These are phyloP conservation scores for Colletotrichum eremochloae DNA, from an alignment of 2,329 filamentous ascomycete species.

Conservation along the genomic window DNA sequence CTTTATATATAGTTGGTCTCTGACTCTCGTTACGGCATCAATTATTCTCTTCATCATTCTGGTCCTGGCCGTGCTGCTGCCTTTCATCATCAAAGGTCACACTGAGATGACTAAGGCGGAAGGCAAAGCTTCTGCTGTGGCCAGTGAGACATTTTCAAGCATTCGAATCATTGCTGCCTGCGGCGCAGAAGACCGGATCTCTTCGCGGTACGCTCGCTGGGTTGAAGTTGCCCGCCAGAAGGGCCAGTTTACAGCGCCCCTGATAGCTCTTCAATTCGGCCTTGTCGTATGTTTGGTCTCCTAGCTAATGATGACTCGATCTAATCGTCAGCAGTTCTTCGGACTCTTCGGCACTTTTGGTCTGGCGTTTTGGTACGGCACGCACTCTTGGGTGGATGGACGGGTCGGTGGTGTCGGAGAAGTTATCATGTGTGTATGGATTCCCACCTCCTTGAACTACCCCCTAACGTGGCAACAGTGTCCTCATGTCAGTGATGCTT, in stretches of 20 bases:
- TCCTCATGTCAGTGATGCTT: conserved; percentile 71
- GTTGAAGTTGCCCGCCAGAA: conserved; percentile 66
- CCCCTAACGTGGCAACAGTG: conserved; percentile 47
- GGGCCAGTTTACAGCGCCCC: conserved; percentile 63
- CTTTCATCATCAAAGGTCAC: conserved; percentile 68
- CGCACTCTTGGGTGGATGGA: conserved; percentile 62
- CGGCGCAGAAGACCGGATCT: conserved; percentile 69
- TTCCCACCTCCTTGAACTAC: neutral
- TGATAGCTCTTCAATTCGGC: conserved; percentile 66
- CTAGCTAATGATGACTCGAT: neutral
- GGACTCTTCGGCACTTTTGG: conserved; percentile 66
- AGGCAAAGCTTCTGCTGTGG: conserved; percentile 69
- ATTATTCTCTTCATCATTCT: conserved; percentile 68
- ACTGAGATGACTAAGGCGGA: conserved; percentile 64
- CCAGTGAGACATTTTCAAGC: conserved; percentile 71
- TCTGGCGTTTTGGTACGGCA: conserved; percentile 74
- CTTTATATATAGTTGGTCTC: conserved; percentile 69
- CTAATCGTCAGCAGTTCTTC: conserved; percentile 60
- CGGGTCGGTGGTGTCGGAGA: conserved; percentile 64
- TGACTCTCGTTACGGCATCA: conserved; percentile 71
- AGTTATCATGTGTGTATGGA: conserved; percentile 64
- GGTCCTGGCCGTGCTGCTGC: conserved; percentile 62
- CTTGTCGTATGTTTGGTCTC: conserved; percentile 55
- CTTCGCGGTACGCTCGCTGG: conserved; percentile 66
- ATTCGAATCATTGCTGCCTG: conserved; percentile 75